Evolutionary conservation across 148 eudicot genomes (phyloP).

Genomic region (Chenopodium quinoa): DNA sequence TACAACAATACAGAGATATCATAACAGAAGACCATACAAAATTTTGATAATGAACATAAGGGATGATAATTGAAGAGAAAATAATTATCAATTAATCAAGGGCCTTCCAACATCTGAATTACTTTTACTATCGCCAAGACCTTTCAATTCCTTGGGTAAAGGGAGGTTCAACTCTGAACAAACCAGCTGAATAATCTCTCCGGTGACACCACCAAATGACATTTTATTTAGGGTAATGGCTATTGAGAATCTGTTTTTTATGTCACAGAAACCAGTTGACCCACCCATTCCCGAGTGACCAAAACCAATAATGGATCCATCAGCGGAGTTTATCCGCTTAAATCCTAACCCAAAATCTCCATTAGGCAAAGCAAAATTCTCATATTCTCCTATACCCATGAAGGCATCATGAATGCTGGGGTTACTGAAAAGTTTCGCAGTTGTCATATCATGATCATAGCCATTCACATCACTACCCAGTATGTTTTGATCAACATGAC

Average conservation of each 20-base stretch:
- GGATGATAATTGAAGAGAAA: neutral
- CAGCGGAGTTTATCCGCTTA: conserved; percentile 48
- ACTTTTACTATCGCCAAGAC: conserved; percentile 29
- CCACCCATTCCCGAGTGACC: conserved; percentile 99
- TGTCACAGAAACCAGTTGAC: conserved; percentile 83
- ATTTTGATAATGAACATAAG: conserved; percentile 1
- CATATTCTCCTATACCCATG: conserved; percentile 76
- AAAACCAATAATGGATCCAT: conserved; percentile 66
- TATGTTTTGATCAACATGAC: conserved; percentile 5
- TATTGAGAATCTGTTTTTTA: conserved; percentile 66
- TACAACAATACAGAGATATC: neutral
- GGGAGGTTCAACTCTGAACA: conserved; percentile 82
- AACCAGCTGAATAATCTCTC: conserved; percentile 58
- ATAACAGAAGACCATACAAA: conserved; percentile 14
- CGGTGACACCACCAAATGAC: conserved; percentile 80
- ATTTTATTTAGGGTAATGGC: conserved; percentile 82
- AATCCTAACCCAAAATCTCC: conserved; percentile 86
- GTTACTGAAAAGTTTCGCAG: conserved; percentile 47
- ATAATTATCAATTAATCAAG: conserved; percentile 43
- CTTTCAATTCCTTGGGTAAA: conserved; percentile 50
- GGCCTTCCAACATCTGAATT: conserved; percentile 41
- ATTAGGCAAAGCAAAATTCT: conserved; percentile 48
- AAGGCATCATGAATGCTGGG: conserved; percentile 79
- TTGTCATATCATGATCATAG: conserved; percentile 10
- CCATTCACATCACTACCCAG: conserved; percentile 4